Conservation (phyloP, 176 grass and related monocot species). For the Microstegium vimineum region DNA sequence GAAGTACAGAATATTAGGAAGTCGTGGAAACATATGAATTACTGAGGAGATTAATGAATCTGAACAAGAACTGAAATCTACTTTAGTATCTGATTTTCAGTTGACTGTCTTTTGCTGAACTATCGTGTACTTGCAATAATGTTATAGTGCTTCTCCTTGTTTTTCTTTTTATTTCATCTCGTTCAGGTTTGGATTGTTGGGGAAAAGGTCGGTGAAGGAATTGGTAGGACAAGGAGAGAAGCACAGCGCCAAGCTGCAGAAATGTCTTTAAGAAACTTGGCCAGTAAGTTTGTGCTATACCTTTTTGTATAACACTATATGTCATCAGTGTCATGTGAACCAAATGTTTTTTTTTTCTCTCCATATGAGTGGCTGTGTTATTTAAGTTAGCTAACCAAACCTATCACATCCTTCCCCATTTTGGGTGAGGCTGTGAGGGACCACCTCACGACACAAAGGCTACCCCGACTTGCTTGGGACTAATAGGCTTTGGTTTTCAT, state of each 20-base stretch:
- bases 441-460: not conserved
- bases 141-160: not conserved
- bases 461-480: not conserved
- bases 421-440: not conserved
- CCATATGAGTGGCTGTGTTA: not conserved
- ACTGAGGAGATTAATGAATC: not conserved
- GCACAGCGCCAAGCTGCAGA: slow-evolving; percentile 73
- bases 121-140: not conserved
- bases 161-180: not conserved
- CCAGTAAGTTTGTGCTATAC: slow-evolving; percentile 48
- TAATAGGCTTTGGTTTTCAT: not conserved
- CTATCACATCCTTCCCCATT: not conserved
- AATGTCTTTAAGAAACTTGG: slow-evolving; percentile 72
- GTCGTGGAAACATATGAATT: not conserved
- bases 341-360: not conserved
- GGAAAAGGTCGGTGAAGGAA: slow-evolving; percentile 83
- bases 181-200: slow-evolving; percentile 90
- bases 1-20: not conserved
- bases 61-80: not conserved
- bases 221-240: slow-evolving; percentile 91
- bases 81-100: slow-evolving; percentile 4
- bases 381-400: not conserved
- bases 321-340: not conserved
- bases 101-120: not conserved
- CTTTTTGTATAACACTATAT: not conserved